Evolutionary conservation across 352 stramenopile species (phyloP), one percentile per base, ranked within the genome.

Genomic region (Achlya hypogyna): DNA sequence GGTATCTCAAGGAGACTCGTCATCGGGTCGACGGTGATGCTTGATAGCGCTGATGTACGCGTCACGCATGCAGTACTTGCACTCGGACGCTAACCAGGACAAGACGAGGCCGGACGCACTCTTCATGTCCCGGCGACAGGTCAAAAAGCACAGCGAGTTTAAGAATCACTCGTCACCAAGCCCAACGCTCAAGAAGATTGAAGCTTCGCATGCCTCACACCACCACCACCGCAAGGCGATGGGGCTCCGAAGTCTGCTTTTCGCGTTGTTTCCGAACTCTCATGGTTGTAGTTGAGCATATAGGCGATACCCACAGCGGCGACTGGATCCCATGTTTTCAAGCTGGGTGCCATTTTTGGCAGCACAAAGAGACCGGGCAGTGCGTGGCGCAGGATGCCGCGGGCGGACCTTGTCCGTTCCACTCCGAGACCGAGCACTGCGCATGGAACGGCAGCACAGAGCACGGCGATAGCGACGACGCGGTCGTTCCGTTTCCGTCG

Each of bases 101-200:
- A 69, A 76, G 27, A 73, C 74, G 52, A 63, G 78, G 52, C 80
- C 80, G 2, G 78, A 93, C 47, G 53, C 77, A 9, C 69, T 89
- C 56, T 93, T 93, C 66, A 76, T 91, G 62, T 89, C 82, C 18
- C 78, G 84, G 29, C 90, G 89, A 63, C 82, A 89, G 72, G 80
- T 77, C 16, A 78, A 89, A 54, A 93, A 67, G 28, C 12, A 42
- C 10, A 89, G 62, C 72, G 82, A 32, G 77, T 73, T 27, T 74
- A 81, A 34, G 71, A 75, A n/a, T 74, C 84, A 60, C 70, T 56
- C 20, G 29, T 73, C 9, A 76, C 71, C 28, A 62, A 83, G 16
- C 8, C 49, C 49, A 60, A 73, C 77, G 14, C 27, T 87, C 22
- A 79, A 75, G 32, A 79, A 75, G 29, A 62, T 89, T 8, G 80